phyloP scores from a whole-genome alignment of 2,329 filamentous ascomycete species.

The Xylariaceae sp. region DNA sequence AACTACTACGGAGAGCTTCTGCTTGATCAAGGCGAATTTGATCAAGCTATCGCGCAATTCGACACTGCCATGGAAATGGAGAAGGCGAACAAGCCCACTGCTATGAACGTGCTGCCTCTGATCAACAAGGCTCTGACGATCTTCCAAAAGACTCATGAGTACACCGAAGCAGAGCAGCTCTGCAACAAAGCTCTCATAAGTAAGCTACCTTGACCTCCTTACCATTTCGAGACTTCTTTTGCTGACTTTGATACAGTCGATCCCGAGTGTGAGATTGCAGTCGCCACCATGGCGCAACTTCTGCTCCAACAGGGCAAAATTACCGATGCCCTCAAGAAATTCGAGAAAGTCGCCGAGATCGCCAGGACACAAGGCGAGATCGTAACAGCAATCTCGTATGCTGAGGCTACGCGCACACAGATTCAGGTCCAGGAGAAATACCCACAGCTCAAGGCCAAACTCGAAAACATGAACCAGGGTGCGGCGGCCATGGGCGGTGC shows the following conservation, averaged over 20 bases:
- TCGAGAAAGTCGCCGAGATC: slow-evolving; percentile 91
- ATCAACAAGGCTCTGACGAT: slow-evolving; percentile 98
- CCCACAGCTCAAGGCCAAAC: slow-evolving; percentile 70
- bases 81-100: slow-evolving; percentile 86
- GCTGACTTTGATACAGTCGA: slow-evolving; percentile 64
- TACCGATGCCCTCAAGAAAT: slow-evolving; percentile 90
- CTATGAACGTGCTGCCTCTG: slow-evolving; percentile 94
- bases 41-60: slow-evolving; percentile 96
- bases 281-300: slow-evolving; percentile 97
- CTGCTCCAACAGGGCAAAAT: slow-evolving; percentile 98
- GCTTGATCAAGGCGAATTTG: slow-evolving; percentile 92
- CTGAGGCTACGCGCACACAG: slow-evolving; percentile 93
- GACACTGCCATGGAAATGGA: slow-evolving; percentile 99
- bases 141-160: slow-evolving; percentile 99
- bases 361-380: slow-evolving; percentile 93
- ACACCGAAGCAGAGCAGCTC: slow-evolving; percentile 87
- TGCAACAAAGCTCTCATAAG: slow-evolving; percentile 97
- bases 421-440: slow-evolving; percentile 88
- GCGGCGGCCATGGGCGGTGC: slow-evolving; percentile 23
- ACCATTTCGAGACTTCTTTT: background rate
- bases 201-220: slow-evolving; percentile 48
- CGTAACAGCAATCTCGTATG: slow-evolving; percentile 92
- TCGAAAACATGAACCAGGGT: slow-evolving; percentile 50
- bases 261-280: slow-evolving; percentile 96
- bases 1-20: slow-evolving; percentile 99